Conservation (phyloP, 768 basidiomycete species). For the Lactifluus pinguis region DNA sequence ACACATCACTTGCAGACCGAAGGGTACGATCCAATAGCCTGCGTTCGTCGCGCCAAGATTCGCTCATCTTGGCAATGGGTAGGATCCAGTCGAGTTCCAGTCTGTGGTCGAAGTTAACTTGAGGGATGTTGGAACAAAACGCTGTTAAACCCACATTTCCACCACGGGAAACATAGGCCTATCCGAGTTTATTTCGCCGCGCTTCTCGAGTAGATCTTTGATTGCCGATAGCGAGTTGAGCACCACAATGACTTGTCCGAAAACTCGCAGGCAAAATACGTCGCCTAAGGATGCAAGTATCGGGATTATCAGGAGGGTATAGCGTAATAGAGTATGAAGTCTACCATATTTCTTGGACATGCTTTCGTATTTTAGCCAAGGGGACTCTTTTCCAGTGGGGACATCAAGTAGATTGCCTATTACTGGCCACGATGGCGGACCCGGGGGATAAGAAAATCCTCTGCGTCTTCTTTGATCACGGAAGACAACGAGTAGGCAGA, state of each 20-base stretch:
- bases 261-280: background rate
- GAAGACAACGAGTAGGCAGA: background rate
- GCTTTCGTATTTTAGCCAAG: background rate
- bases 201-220: slow-evolving; percentile 6
- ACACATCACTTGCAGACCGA: background rate
- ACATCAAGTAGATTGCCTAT: slow-evolving; percentile 5
- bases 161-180: background rate
- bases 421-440: background rate
- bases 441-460: slow-evolving; percentile 1
- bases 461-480: background rate
- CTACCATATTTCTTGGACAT: background rate
- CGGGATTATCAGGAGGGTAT: background rate
- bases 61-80: no score
- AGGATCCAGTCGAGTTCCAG: no score
- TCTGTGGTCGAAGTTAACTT: no score
- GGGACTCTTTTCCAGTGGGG: background rate
- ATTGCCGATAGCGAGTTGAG: background rate
- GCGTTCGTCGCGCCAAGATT: no score
- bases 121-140: no score
- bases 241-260: background rate
- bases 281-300: background rate
- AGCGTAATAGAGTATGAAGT: no score
- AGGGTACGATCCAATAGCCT: background rate
- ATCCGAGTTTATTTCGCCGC: background rate
- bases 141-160: background rate